Base-by-base conservation (phyloP, 176 grass and related monocot species). In the Dendrocalamus sinicus region DNA sequence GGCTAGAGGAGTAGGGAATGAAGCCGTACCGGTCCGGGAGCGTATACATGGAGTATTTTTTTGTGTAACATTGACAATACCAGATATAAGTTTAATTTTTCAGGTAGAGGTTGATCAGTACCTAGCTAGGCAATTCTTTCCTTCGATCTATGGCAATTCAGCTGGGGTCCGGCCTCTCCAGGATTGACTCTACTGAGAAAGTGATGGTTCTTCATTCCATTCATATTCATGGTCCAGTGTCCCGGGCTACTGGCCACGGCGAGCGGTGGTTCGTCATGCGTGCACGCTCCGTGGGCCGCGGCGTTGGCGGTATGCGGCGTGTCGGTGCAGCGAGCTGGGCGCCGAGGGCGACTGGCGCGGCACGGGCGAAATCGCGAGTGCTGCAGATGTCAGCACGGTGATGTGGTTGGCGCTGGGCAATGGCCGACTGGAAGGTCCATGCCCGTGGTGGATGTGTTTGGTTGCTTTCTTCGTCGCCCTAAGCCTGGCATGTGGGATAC, bases 1-100 rank as follows among this genome's bases (percentile, higher is more conserved):
- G 54, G 45, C 55, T 65, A 57, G 81, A 70, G 85, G 47, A 81
- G 81, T n/a, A 4, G 81, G 89, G 89, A 85, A 91, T 91, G 89
- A 91, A 91, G 89, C 89, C 52, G 23, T 85, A 83, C 85, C 81
- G 89, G 89, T 91, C 89, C 89, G 85, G 81, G 76, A 91, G 89
- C 68, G 70, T 84, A 91, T 88, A 88, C 81, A 91, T 84, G 65
- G 62, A 69, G 84, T 72, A 62, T 7, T 77, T 7, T 77, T 58
- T 89, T 73, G 24, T 74, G 62, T 64, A 63, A 71, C 35, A 73
- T 80, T 3, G 81, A 80, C 3, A 43, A 23, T 75, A 71, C 32
- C 35, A 85, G 81, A 87, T 85, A 66, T 6, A 55, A 40, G 22
- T 88, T 71, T 46, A 76, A 70, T 44, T 65, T 72, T 81, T 91